These are phyloP conservation scores for Fragaria iinumae DNA, from an alignment of 306 rosid genomes.

Conservation along the genomic window DNA sequence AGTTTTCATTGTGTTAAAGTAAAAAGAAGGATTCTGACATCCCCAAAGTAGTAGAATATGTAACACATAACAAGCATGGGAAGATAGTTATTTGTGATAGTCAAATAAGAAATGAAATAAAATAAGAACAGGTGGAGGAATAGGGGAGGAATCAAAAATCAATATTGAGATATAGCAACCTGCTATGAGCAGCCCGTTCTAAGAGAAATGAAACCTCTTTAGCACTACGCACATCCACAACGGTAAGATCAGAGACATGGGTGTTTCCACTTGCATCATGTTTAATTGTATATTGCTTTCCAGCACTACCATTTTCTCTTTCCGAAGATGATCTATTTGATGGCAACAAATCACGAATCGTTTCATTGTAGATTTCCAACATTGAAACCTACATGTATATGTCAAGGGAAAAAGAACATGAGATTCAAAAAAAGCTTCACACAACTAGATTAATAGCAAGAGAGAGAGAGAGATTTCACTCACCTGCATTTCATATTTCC, in stretches of 20 bases:
- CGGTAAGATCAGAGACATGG: slow-evolving; percentile 81
- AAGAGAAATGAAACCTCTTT: slow-evolving; percentile 86
- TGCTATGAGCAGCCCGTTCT: slow-evolving; percentile 85
- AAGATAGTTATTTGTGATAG: background rate
- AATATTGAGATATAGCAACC: slow-evolving; percentile 38
- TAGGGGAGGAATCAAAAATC: background rate
- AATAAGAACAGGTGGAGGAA: background rate
- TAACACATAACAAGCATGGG: background rate
- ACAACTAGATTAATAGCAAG: background rate
- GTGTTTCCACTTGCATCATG: slow-evolving; percentile 82
- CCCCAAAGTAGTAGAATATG: background rate
- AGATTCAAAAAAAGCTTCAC: background rate
- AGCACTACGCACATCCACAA: slow-evolving; percentile 84
- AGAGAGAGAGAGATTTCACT: slow-evolving; percentile 15
- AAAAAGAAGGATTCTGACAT: background rate
- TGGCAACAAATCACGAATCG: slow-evolving; percentile 76
- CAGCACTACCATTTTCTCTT: slow-evolving; percentile 67
- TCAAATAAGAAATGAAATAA: background rate
- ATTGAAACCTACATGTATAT: slow-evolving; percentile 64
- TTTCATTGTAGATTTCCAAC: slow-evolving; percentile 97
- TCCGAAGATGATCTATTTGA: slow-evolving; percentile 57
- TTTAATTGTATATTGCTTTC: slow-evolving; percentile 86
- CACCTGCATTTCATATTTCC: slow-evolving; percentile 99
- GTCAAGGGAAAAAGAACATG: slow-evolving; percentile 19
- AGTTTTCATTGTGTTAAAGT: slow-evolving; percentile 2